phyloP scores from a whole-genome alignment of 1,139 yeast genomes.

The Geotrichum cucujoidarum region DNA sequence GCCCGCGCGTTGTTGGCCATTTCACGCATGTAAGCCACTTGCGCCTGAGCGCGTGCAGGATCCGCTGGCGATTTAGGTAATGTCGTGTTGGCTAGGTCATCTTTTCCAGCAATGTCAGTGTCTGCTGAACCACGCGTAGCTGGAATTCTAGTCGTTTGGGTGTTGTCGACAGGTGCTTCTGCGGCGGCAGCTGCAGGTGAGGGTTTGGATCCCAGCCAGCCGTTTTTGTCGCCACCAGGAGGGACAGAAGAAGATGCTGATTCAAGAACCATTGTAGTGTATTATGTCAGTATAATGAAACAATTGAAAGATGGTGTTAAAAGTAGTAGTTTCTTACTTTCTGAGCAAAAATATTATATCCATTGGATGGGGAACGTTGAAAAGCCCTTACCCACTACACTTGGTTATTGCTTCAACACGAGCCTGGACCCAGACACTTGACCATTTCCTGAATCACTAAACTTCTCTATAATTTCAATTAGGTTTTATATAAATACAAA shows the following conservation, averaged over 20 bases:
- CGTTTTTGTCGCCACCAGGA: neutral
- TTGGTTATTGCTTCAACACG: too few relatives aligned
- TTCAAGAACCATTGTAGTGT: constrained; percentile 1
- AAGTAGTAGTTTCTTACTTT: too few relatives aligned
- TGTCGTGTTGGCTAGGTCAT: constrained; percentile 4
- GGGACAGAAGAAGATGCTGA: constrained; percentile 1
- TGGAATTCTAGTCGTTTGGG: neutral
- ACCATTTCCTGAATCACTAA: too few relatives aligned
- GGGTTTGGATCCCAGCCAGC: neutral
- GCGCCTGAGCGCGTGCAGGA: constrained; percentile 3
- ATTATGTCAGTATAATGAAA: neutral
- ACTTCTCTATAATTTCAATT: too few relatives aligned
- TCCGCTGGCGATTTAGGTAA: constrained; percentile 4
- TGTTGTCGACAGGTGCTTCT: neutral
- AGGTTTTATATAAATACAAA: too few relatives aligned
- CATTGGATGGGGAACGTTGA: too few relatives aligned
- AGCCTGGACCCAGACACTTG: too few relatives aligned
- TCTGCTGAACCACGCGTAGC: too few relatives aligned
- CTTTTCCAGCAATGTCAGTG: neutral
- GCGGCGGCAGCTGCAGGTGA: too few relatives aligned
- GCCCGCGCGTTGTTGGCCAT: constrained; percentile 10
- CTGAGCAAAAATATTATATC: too few relatives aligned
- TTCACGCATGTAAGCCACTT: constrained; percentile 6
- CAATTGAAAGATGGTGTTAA: too few relatives aligned
- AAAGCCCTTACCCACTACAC: too few relatives aligned